Evolutionary conservation across 1,139 yeast species (phyloP).

Genomic region (Blastobotrys malaysiensis): DNA sequence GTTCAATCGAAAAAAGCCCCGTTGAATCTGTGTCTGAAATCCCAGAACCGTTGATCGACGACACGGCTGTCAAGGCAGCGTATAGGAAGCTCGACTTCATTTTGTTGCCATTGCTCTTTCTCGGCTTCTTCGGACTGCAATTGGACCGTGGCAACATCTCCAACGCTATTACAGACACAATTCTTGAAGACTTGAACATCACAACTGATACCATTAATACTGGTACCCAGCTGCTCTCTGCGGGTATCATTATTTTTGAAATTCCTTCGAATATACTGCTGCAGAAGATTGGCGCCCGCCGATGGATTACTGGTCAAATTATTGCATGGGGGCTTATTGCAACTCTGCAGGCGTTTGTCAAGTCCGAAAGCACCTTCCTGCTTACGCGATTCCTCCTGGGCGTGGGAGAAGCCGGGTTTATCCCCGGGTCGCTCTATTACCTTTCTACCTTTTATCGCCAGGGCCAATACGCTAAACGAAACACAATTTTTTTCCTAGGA

Average conservation of each 20-base stretch:
- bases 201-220: conserved; percentile 24
- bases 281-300: background rate
- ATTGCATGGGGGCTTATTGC: background rate
- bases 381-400: conserved; percentile 43
- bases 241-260: background rate
- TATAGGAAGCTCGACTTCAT: conserved; percentile 36
- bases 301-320: background rate
- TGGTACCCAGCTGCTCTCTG: background rate
- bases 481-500: conserved; percentile 31
- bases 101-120: conserved; percentile 36
- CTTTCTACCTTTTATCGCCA: conserved; percentile 25
- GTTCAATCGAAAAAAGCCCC: background rate
- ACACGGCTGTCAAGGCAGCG: background rate
- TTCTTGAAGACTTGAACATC: conserved; percentile 43
- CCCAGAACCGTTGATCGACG: background rate
- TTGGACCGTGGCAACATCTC: conserved; percentile 43
- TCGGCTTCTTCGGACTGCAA: conserved; percentile 32
- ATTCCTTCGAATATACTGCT: background rate
- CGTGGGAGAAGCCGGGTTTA: conserved; percentile 52
- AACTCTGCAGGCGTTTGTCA: background rate
- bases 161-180: conserved; percentile 48
- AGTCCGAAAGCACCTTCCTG: background rate
- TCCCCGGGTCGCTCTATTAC: conserved; percentile 41
- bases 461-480: conserved; percentile 23
- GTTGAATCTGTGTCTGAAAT: background rate